These are phyloP conservation scores for Cryptococcus wingfieldii DNA, from an alignment of 1,284 basidiomycete species.

Conservation along the genomic window DNA sequence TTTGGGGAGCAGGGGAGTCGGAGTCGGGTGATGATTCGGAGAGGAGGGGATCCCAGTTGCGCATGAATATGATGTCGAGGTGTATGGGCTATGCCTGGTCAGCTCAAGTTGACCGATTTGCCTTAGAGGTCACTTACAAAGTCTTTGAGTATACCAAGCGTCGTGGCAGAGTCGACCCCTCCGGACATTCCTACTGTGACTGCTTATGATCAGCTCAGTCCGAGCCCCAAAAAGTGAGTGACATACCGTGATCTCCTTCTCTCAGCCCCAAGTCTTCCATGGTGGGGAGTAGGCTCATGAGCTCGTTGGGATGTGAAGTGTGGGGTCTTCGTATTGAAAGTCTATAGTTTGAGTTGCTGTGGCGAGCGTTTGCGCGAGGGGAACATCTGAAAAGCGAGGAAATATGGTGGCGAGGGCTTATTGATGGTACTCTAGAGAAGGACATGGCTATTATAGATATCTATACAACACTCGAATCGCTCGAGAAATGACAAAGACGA, in stretches of 20 bases:
- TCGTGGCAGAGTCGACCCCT: conserved; percentile 89
- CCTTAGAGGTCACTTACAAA: conserved; percentile 52
- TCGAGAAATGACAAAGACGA: too few relatives aligned
- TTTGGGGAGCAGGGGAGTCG: conserved; percentile 1
- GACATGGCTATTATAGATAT: too few relatives aligned
- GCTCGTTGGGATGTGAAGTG: background rate
- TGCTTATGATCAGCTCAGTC: conserved; percentile 34
- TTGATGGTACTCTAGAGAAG: too few relatives aligned
- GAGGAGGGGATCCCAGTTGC: conserved; percentile 71
- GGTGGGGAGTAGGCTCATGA: conserved; percentile 13
- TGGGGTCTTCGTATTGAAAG: background rate
- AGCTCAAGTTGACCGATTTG: background rate
- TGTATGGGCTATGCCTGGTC: conserved; percentile 60
- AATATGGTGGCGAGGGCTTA: too few relatives aligned
- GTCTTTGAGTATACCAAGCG: conserved; percentile 67
- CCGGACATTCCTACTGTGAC: conserved; percentile 93
- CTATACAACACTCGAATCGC: too few relatives aligned
- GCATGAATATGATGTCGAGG: conserved; percentile 86
- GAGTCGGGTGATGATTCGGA: conserved; percentile 27
- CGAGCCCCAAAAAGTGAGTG: background rate
- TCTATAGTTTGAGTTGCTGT: too few relatives aligned
- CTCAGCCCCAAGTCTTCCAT: conserved; percentile 32
- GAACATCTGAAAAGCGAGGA: too few relatives aligned
- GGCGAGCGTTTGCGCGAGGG: too few relatives aligned
- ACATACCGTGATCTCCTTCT: conserved; percentile 57